Percentiles rank a stretch among this genome's conserved stretches.
Conservation (phyloP, 2,329 filamentous ascomycete genomes). For the Clarireedia monteithiana region DNA sequence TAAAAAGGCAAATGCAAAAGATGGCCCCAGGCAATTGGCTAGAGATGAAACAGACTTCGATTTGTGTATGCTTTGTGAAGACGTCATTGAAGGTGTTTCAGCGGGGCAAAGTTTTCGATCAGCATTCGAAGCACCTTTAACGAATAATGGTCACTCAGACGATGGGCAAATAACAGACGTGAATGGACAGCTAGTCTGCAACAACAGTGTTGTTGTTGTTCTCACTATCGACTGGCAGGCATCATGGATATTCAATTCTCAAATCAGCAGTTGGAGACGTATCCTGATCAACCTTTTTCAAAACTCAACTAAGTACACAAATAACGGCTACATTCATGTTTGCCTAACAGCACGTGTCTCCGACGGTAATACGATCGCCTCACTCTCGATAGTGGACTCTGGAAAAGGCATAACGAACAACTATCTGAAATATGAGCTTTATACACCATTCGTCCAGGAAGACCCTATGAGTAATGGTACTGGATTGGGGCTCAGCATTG, state of each 20-base stretch:
- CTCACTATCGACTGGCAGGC: constrained; percentile 29
- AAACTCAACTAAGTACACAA: constrained; percentile 55
- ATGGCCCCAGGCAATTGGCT: background rate
- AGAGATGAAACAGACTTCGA: constrained; percentile 10
- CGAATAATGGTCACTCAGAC: background rate
- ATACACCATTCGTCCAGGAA: constrained; percentile 55
- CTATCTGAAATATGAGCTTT: constrained; percentile 49
- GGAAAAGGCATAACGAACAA: constrained; percentile 55
- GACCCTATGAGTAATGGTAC: constrained; percentile 51
- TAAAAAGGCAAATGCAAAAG: constrained; percentile 1
- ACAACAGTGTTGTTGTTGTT: constrained; percentile 37
- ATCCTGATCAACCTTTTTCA: constrained; percentile 55
- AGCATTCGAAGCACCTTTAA: background rate
- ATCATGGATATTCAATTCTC: constrained; percentile 44
- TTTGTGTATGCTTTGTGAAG: constrained; percentile 19
- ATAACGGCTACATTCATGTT: constrained; percentile 41
- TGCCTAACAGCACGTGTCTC: constrained; percentile 23
- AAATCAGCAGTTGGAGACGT: constrained; percentile 42
- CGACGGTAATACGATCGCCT: background rate
- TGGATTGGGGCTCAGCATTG: constrained; percentile 55
- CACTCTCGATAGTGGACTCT: constrained; percentile 48
- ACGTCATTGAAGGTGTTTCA: constrained; percentile 20
- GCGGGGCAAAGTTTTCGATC: constrained; percentile 16
- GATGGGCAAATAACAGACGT: background rate
- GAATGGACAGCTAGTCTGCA: background rate